A percentile compares a stretch with the other conserved stretches of the same genome.
These are phyloP conservation scores for Delphinella strobiligena DNA, from an alignment of 2,329 filamentous ascomycete genomes.

Conservation along the genomic window DNA sequence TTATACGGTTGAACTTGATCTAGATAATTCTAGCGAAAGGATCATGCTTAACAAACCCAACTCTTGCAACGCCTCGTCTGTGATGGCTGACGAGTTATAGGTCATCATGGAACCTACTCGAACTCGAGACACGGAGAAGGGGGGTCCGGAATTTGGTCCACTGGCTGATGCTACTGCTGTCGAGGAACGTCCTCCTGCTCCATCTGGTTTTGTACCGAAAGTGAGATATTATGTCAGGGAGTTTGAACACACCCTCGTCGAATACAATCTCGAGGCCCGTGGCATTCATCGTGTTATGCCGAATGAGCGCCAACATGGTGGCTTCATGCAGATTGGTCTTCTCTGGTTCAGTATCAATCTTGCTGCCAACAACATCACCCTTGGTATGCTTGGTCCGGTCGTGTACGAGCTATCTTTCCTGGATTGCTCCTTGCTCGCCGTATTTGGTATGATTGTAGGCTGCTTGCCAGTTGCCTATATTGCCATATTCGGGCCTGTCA, in stretches of 20 bases:
- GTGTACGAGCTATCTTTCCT: conserved; percentile 47
- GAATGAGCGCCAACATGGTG: conserved; percentile 40
- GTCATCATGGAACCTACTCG: not conserved
- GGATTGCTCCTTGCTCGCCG: conserved; percentile 43
- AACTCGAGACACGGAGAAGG: conserved; percentile 12
- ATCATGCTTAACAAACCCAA: conserved; percentile 32
- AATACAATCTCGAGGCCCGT: conserved; percentile 46
- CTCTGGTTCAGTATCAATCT: conserved; percentile 53
- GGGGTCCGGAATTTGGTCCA: conserved; percentile 7
- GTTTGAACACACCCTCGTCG: conserved; percentile 30
- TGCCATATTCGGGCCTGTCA: conserved; percentile 49
- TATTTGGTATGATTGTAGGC: conserved; percentile 46
- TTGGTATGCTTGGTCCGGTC: conserved; percentile 51
- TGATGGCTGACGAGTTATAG: conserved; percentile 9
- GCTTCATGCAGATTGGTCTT: conserved; percentile 43
- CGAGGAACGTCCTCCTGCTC: not conserved
- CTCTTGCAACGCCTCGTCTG: conserved; percentile 13
- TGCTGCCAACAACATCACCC: conserved; percentile 50
- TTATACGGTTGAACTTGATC: conserved; percentile 44
- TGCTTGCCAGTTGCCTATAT: conserved; percentile 46
- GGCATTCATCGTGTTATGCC: conserved; percentile 47
- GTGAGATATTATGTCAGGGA: conserved; percentile 10
- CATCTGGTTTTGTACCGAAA: conserved; percentile 1
- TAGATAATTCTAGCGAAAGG: conserved; percentile 40
- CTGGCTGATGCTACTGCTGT: conserved; percentile 1